A percentile compares a stretch with the other conserved stretches of the same genome.
phyloP scores from a whole-genome alignment of 2,329 filamentous ascomycete species.

The Didymosphaeria variabile region DNA sequence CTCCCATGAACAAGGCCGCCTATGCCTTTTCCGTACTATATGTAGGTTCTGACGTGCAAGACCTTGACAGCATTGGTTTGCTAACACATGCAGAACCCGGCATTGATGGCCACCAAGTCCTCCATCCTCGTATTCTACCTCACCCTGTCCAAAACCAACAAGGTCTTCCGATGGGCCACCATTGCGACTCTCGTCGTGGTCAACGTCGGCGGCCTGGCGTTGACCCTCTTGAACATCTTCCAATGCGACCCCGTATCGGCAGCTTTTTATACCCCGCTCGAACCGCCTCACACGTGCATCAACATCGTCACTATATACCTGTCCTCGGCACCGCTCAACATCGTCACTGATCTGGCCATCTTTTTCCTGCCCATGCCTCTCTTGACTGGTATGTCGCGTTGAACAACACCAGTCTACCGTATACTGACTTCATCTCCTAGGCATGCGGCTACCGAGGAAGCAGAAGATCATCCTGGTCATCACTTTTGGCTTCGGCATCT shows the following conservation, averaged over 20 bases:
- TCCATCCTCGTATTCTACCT: conserved; percentile 94
- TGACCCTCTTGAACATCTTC: conserved; percentile 87
- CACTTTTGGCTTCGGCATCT: conserved; percentile 86
- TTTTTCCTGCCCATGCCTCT: conserved; percentile 89
- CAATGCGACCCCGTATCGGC: conserved; percentile 81
- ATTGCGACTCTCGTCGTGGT: conserved; percentile 80
- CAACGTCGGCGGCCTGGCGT: conserved; percentile 77
- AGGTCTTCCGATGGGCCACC: conserved; percentile 81
- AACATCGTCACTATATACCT: conserved; percentile 72
- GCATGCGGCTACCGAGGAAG: conserved; percentile 82
- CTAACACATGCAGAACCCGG: conserved; percentile 73
- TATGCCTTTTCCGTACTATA: conserved; percentile 71
- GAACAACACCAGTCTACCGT: not conserved
- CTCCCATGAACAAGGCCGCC: conserved; percentile 64
- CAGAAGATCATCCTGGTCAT: conserved; percentile 89
- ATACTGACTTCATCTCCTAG: conserved; percentile 28
- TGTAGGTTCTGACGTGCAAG: conserved; percentile 50
- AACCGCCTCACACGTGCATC: conserved; percentile 61
- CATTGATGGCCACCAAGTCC: conserved; percentile 89
- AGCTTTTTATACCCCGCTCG: conserved; percentile 66
- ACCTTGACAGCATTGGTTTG: conserved; percentile 8
- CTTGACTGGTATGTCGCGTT: conserved; percentile 52
- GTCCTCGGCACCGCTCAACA: conserved; percentile 85
- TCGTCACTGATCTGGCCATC: conserved; percentile 89
- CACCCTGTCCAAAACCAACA: conserved; percentile 79